Percentiles rank a stretch among this genome's conserved stretches.
These are phyloP conservation scores for Neurospora crassa DNA, from an alignment of 2,329 filamentous ascomycete genomes.

Conservation along the genomic window DNA sequence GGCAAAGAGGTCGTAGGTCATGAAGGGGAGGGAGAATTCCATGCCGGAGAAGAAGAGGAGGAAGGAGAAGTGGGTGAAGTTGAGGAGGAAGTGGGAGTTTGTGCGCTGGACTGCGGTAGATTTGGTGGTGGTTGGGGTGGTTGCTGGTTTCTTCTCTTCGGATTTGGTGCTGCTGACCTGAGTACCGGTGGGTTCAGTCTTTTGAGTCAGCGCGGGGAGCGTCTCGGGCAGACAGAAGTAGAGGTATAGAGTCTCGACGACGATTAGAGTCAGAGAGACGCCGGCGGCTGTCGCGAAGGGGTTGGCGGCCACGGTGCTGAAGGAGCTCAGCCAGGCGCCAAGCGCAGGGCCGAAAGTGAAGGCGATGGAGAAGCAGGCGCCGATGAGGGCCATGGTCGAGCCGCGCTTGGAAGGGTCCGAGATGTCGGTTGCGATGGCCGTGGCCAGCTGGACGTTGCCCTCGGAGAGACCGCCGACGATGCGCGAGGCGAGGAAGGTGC, in stretches of 20 bases:
- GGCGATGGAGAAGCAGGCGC: constrained; percentile 91
- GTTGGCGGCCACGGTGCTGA: constrained; percentile 72
- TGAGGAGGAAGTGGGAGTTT: constrained; percentile 76
- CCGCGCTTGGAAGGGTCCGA: constrained; percentile 77
- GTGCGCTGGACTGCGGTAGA: constrained; percentile 43
- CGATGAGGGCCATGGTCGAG: constrained; percentile 91
- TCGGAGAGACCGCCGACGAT: constrained; percentile 89
- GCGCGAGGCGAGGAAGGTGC: constrained; percentile 88
- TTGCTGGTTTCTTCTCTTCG: constrained; percentile 2
- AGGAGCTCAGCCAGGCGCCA: constrained; percentile 73
- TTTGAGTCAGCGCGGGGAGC: constrained; percentile 46
- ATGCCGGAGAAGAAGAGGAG: constrained; percentile 96
- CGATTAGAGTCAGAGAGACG: constrained; percentile 75
- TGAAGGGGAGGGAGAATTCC: constrained; percentile 95
- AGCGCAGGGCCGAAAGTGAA: constrained; percentile 94
- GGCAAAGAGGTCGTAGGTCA: constrained; percentile 89
- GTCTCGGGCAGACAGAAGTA: constrained; percentile 84
- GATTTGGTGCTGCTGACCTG: constrained; percentile 18
- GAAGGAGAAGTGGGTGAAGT: constrained; percentile 79
- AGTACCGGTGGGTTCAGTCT: constrained; percentile 13
- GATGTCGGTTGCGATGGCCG: constrained; percentile 93
- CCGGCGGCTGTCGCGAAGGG: constrained; percentile 90
- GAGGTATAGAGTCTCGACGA: constrained; percentile 80
- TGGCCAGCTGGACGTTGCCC: constrained; percentile 92
- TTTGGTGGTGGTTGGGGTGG: constrained; percentile 7